Evolutionary conservation across 331 rosid species (phyloP), one percentile per base, ranked within the genome.

Genomic region (Quercus lobata): DNA sequence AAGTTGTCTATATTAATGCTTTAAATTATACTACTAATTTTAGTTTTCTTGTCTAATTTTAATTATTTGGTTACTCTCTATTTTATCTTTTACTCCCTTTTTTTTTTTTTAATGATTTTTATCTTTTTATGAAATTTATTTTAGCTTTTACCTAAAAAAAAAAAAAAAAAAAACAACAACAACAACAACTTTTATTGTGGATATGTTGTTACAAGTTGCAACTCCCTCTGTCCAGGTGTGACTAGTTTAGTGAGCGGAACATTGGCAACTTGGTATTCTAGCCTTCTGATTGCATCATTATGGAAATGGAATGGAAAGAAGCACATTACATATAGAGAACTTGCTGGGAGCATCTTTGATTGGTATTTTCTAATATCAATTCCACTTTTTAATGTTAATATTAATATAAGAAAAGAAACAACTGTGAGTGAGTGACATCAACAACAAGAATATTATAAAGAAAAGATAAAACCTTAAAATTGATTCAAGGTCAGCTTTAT

Each of bases 241-340:
- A 86, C 83, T 73, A 81, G 91, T 80, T 78, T 92, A 76, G 94
- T 90, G 79, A 77, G 81, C 76, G 93, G 86, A 57, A 90, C 94
- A 75, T 68, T 92, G 37, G 93, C 92, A 24, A 89, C 97, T 2
- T 92, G 93, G 91, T 92, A 92, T 85, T 90, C 94, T 10, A 92
- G 97, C 78, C 8, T 92, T 69, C 82, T 90, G 81, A 78, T 92
- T 14, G 94, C 94, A 56, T 89, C 95, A 79, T 77, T 92, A 82
- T 92, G 93, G 97, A 83, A 81, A 77, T 92, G 97, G 97, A 85
- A 92, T 77, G 97, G 93, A 76, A 84, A 87, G 77, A 92, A 92
- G 79, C 93, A 90, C 70, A 44, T 89, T 69, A 92, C 93, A 68
- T 90, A 92, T 65, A 85, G 91, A 83, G 74, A 86, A 68, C 92